Evolutionary conservation across 305 asterid species (phyloP).

Genomic region (Ruellia speciosa): DNA sequence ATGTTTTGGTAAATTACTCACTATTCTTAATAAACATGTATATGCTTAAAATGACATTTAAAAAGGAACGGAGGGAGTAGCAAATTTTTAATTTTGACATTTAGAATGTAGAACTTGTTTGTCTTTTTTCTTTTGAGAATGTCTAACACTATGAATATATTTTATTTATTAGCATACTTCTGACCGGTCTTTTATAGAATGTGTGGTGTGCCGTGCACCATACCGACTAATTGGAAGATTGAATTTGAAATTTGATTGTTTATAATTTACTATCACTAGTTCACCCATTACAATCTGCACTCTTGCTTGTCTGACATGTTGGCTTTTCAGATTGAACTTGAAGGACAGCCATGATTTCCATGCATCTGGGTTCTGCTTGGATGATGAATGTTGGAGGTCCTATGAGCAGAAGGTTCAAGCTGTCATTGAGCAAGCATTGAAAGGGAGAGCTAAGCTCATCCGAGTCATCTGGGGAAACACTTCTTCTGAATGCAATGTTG

Average conservation of each 20-base stretch:
- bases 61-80: too few species aligned
- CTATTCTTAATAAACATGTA: too few species aligned
- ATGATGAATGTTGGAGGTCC: slow-evolving; percentile 92
- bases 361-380: slow-evolving; percentile 73
- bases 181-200: too few species aligned
- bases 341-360: slow-evolving; percentile 47
- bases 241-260: not conserved
- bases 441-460: slow-evolving; percentile 65
- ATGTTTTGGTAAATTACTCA: too few species aligned
- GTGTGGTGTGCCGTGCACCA: not conserved
- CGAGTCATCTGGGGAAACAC: slow-evolving; percentile 85
- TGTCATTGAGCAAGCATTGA: slow-evolving; percentile 62
- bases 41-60: too few species aligned
- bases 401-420: slow-evolving; percentile 70
- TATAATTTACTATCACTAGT: slow-evolving; percentile 1
- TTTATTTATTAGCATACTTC: too few species aligned
- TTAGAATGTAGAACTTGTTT: too few species aligned
- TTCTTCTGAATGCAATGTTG: slow-evolving; percentile 43
- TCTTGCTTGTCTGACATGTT: slow-evolving; percentile 25
- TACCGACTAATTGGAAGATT: not conserved
- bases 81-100: not conserved
- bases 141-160: too few species aligned
- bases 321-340: slow-evolving; percentile 62
- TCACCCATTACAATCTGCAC: not conserved
- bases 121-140: not conserved